phyloP scores from a whole-genome alignment of 225 moss, liverwort and hornwort species.

The Pseudoscleropodium purum region DNA sequence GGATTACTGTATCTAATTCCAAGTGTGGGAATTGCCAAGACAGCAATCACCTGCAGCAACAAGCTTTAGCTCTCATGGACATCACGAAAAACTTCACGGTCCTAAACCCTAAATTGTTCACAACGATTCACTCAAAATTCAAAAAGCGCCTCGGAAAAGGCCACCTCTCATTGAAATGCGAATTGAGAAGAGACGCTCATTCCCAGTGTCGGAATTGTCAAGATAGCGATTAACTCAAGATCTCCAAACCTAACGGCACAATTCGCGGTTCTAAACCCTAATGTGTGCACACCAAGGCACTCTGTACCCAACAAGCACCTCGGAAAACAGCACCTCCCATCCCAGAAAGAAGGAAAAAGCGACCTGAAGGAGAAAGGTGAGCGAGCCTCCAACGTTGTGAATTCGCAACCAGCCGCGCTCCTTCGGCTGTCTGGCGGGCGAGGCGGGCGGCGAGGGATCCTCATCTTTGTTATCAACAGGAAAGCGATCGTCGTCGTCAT shows the following conservation, averaged over 20 bases:
- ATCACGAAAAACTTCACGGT: background rate
- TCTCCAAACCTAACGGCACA: background rate
- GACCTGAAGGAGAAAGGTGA: constrained; percentile 62
- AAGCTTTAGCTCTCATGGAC: background rate
- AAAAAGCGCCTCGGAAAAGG: background rate
- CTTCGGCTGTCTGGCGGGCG: background rate
- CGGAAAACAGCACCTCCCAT: background rate
- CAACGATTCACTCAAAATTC: background rate
- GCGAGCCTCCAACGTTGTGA: constrained; percentile 70
- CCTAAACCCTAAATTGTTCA: background rate
- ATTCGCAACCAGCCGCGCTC: constrained; percentile 32
- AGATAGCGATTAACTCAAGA: background rate
- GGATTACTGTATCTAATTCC: background rate
- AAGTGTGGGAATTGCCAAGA: background rate
- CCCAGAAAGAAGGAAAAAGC: background rate
- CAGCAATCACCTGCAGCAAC: background rate
- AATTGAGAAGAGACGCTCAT: background rate
- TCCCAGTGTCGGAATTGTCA: background rate
- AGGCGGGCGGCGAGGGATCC: background rate
- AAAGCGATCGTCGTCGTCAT: background rate
- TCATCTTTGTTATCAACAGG: background rate
- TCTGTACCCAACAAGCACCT: background rate
- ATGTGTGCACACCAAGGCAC: background rate
- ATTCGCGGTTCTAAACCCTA: background rate
- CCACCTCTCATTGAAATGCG: background rate